Conservation (phyloP, 2,329 filamentous ascomycete genomes). For the Pyricularia sp. region DNA sequence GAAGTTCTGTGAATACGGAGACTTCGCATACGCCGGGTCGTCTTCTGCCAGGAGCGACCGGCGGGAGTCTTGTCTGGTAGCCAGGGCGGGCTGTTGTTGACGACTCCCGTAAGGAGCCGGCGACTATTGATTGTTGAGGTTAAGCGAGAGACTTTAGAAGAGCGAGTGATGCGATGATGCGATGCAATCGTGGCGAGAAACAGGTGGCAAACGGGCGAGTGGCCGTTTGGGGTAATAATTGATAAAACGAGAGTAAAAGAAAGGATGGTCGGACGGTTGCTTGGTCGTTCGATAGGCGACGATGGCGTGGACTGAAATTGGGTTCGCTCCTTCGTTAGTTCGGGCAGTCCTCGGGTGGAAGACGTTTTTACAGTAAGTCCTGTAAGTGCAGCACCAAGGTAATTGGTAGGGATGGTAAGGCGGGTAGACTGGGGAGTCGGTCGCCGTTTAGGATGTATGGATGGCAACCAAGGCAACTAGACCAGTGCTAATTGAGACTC, state of each 20-base stretch:
- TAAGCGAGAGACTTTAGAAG: not conserved
- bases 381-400: not conserved
- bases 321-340: not conserved
- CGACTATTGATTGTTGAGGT: not conserved
- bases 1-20: constrained; percentile 7
- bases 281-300: constrained; percentile 4
- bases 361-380: not conserved
- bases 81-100: constrained; percentile 27
- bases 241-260: not conserved
- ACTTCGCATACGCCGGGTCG: constrained; percentile 11
- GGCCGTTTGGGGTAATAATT: not conserved
- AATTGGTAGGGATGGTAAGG: not conserved
- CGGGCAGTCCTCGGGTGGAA: not conserved
- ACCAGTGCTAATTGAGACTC: not conserved
- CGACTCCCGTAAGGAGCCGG: constrained; percentile 13
- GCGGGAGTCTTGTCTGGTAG: constrained; percentile 29
- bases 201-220: not conserved
- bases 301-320: not conserved
- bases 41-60: constrained; percentile 30
- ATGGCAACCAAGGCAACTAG: no score
- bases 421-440: not conserved
- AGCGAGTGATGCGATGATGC: not conserved
- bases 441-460: not conserved
- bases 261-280: not conserved
- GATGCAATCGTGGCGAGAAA: not conserved